Base-by-base conservation (phyloP, 2,329 filamentous ascomycete species). In the Nigrospora oryzae region DNA sequence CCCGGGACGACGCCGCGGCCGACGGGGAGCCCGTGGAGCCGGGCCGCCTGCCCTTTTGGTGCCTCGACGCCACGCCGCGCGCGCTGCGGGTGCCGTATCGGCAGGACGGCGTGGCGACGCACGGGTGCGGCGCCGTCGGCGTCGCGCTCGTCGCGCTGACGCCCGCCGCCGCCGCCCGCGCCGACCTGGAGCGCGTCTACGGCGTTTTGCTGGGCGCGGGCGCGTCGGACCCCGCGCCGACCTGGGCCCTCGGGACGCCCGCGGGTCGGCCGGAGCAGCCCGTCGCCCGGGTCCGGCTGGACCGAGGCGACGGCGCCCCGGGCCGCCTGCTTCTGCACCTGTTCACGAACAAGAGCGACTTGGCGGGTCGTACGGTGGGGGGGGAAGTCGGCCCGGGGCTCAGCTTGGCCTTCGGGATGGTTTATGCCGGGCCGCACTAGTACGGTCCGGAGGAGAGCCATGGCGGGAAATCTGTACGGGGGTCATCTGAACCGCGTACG, bases 31-130 rank as follows among this genome's bases (percentile, higher is more conserved):
- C 46, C 1, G 50, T 66, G 1, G 60, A 64, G 10, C 63, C 74
- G 1, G 79, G 81, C 0, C 62, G 63, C 13, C 55, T 81, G 11
- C 83, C 82, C 0, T 86, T 86, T 52, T 86, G 75, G 69, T 83
- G 79, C 53, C 69, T 84, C 39, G 83, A 86, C 56, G 62, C 76
- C 12, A 84, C 81, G 2, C 63, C 70, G 3, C 60, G 82, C 7
- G 51, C 63, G n/a, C 56, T 77, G 2, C 63, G 82, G 0, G 81
- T 83, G 3, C 78, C 81, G 7, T 53, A 67, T 3, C 50, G 56
- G 2, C 53, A 61, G 0, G 52, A 46, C 4, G 63, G 59, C 13
- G 63, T 59, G 35, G 65, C 65, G 4, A 60, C 54, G 61, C 64
- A 74, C 0, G 75, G 65, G 17, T 14, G 35, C 7, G 71, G 70